Percentiles rank a stretch among this genome's conserved stretches.
Evolutionary conservation across 768 basidiomycete genomes (phyloP).

Genomic region (Mycena chlorophos): DNA sequence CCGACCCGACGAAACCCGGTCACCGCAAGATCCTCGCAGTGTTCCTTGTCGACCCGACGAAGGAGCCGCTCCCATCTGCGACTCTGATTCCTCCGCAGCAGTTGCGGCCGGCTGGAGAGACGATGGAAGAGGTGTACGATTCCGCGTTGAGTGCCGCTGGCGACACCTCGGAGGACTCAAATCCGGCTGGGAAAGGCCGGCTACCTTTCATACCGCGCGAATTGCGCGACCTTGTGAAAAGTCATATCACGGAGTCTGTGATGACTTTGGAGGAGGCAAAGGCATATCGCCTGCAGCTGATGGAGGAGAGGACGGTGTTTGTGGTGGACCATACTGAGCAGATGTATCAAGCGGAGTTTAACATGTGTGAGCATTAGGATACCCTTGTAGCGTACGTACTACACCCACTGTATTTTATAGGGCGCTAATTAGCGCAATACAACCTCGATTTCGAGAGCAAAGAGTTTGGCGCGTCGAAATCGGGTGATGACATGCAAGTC

Average conservation of each 20-base stretch:
- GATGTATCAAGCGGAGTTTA: conserved; percentile 10
- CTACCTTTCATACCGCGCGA: conserved; percentile 11
- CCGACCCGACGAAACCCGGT: not conserved
- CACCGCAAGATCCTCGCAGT: not conserved
- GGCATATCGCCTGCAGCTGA: conserved; percentile 17
- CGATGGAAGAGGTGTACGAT: not conserved
- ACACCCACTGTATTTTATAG: too few species aligned
- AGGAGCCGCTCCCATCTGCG: not conserved
- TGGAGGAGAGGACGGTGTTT: conserved; percentile 24
- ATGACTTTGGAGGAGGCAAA: conserved; percentile 19
- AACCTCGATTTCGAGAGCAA: too few species aligned
- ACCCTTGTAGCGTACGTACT: too few species aligned
- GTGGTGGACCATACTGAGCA: conserved; percentile 5
- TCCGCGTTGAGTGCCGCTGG: too few species aligned
- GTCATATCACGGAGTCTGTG: conserved; percentile 7
- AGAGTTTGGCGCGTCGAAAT: too few species aligned
- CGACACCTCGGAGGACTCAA: too few species aligned
- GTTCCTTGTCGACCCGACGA: not conserved
- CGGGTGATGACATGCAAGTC: too few species aligned
- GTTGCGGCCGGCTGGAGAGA: too few species aligned
- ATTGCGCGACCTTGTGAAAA: conserved; percentile 12
- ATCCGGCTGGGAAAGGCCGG: not conserved
- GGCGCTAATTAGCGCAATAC: too few species aligned
- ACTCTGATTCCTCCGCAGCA: not conserved
- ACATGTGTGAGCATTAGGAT: conserved; percentile 24